Percentiles rank a stretch among this genome's conserved stretches.
These are phyloP conservation scores for Kodamaea derodonti DNA, from an alignment of 1,139 yeast species.

Conservation along the genomic window DNA sequence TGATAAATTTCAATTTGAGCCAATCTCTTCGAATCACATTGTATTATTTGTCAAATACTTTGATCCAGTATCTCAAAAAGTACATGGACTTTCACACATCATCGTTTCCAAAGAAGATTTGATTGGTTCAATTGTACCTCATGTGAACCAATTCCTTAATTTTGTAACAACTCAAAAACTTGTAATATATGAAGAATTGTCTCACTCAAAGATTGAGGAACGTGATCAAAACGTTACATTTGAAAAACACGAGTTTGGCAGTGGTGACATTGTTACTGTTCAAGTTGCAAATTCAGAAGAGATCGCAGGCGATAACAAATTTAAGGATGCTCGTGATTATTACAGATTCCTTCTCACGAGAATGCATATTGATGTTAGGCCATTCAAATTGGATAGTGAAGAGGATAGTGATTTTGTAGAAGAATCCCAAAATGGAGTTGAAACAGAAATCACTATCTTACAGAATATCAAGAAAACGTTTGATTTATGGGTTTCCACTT, in stretches of 20 bases:
- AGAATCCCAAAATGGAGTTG: slow-evolving; percentile 6
- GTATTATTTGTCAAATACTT: slow-evolving; percentile 68
- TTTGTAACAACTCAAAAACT: slow-evolving; percentile 39
- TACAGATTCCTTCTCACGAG: slow-evolving; percentile 67
- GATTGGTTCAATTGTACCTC: slow-evolving; percentile 42
- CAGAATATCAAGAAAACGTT: slow-evolving; percentile 26
- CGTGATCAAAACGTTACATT: slow-evolving; percentile 45
- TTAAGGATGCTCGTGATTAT: slow-evolving; percentile 43
- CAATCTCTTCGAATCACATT: slow-evolving; percentile 30
- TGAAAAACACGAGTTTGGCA: slow-evolving; percentile 61
- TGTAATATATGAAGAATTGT: slow-evolving; percentile 65
- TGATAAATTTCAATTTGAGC: slow-evolving; percentile 13
- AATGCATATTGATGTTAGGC: slow-evolving; percentile 54
- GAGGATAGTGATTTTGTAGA: slow-evolving; percentile 46
- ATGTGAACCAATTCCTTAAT: slow-evolving; percentile 42
- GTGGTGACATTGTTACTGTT: slow-evolving; percentile 76
- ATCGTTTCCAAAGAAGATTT: slow-evolving; percentile 49
- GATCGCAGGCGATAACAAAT: slow-evolving; percentile 17
- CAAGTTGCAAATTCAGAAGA: slow-evolving; percentile 31
- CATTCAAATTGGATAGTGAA: slow-evolving; percentile 43
- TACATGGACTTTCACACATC: slow-evolving; percentile 64
- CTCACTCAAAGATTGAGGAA: slow-evolving; percentile 56
- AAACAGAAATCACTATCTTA: slow-evolving; percentile 7
- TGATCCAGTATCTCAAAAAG: slow-evolving; percentile 51
- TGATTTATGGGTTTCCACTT: slow-evolving; percentile 69